Percentiles rank a stretch among this genome's conserved stretches.
Evolutionary conservation across 306 rosid species (phyloP).

Genomic region (Rosa chinensis): DNA sequence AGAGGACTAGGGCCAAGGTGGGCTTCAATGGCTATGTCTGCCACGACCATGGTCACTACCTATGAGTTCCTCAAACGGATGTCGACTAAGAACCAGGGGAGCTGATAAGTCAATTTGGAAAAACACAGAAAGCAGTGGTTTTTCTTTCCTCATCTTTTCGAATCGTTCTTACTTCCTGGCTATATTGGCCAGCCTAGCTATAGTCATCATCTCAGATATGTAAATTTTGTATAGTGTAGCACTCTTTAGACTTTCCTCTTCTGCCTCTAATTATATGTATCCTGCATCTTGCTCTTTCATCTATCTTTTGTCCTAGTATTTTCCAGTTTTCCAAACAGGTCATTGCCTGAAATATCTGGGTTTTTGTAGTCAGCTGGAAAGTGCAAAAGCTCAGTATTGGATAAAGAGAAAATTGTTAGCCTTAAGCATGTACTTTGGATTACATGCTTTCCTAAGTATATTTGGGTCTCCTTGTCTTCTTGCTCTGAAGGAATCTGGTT

Average conservation of each 20-base stretch:
- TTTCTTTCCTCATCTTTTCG: conserved; percentile 2
- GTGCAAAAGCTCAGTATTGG: not conserved
- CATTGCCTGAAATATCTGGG: not conserved
- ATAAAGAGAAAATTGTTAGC: not conserved
- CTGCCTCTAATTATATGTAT: not conserved
- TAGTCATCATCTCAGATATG: conserved; percentile 26
- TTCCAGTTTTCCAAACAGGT: not conserved
- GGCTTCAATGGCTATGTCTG: conserved; percentile 97
- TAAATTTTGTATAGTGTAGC: conserved; percentile 20
- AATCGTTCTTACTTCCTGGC: conserved; percentile 21
- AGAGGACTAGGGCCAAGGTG: conserved; percentile 96
- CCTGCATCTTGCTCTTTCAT: not conserved
- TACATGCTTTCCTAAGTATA: not conserved
- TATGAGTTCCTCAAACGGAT: conserved; percentile 87
- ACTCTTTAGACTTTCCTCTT: not conserved
- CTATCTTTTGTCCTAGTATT: not conserved
- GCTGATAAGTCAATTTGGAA: conserved; percentile 13
- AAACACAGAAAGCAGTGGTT: conserved; percentile 2
- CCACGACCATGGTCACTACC: conserved; percentile 92
- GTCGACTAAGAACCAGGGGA: conserved; percentile 65
- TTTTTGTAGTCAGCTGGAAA: not conserved
- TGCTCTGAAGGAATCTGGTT: conserved; percentile 12
- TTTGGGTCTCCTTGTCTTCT: conserved; percentile 1
- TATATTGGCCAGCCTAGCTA: conserved; percentile 12
- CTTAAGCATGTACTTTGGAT: not conserved